These are phyloP conservation scores for Lipomyces yarrowii DNA, from an alignment of 1,139 yeast genomes.

Conservation along the genomic window DNA sequence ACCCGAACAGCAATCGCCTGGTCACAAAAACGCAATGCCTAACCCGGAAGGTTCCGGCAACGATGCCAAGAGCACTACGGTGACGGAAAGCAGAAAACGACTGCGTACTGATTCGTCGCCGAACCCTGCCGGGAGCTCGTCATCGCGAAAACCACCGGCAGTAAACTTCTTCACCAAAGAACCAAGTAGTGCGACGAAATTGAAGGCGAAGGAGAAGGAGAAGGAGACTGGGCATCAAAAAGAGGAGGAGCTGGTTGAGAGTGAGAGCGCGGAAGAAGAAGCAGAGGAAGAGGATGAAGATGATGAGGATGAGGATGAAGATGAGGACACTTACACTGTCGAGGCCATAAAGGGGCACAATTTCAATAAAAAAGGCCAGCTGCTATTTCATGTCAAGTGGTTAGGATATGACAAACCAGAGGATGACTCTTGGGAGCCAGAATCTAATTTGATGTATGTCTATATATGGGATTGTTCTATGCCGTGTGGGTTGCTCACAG, in stretches of 20 bases:
- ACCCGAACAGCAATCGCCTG: background rate
- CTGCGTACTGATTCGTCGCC: background rate
- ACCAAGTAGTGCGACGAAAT: background rate
- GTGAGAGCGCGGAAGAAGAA: background rate
- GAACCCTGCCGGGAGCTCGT: background rate
- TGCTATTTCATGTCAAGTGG: conserved; percentile 6
- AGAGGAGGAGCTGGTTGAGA: background rate
- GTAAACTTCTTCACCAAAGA: background rate
- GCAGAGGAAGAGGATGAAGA: background rate
- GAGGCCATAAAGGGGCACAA: conserved; percentile 7
- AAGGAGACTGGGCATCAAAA: background rate
- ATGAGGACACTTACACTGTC: conserved; percentile 3
- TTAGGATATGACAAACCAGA: background rate
- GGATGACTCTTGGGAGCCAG: conserved; percentile 14
- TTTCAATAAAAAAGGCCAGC: background rate
- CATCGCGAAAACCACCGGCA: background rate
- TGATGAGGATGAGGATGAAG: conserved; percentile 1
- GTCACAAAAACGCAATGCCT: background rate
- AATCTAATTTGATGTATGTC: conserved; percentile 8
- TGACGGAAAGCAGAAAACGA: background rate
- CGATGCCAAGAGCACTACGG: background rate
- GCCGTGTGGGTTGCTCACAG: background rate
- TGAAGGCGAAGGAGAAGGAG: background rate
- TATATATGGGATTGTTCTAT: too few species aligned
- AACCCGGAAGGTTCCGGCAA: background rate